Evolutionary conservation across 768 basidiomycete species (phyloP), one percentile per base, ranked within the genome.

Genomic region (Lentinula edodes): DNA sequence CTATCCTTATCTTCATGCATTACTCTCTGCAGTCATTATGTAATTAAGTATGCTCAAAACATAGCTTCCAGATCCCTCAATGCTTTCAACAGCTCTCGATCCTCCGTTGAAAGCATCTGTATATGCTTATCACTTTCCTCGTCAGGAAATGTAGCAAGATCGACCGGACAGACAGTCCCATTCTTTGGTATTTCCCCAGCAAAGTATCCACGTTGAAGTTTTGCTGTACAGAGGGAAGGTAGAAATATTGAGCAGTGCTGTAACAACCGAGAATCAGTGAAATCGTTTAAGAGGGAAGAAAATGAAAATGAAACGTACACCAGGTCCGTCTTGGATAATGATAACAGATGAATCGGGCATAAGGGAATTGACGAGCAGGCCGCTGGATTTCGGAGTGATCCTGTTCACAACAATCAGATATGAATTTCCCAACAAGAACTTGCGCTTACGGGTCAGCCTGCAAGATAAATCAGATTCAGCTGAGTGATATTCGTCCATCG

Each of bases 321-420:
- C 58, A 16, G 58, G 60, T 23, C 60, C 65, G 46, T 70, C 65
- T 52, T 70, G 68, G 46, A 70, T 65, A 15, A 70, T 63, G 2
- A 70, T 34, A 5, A 63, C 61, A 34, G 66, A 62, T 3, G 69
- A 70, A 32, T 68, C 45, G 13, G 65, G 66, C 69, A 70, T 70
- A 45, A 68, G 63, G 6, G 67, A 61, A 48, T 70, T 68, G 6
- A 70, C 57, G 0, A 58, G 63, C 5, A 67, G 20, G 5, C 66
- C 69, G 15, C 68, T 70, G 41, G 62, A 18, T 12, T 67, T 67
- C 3, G 69, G 69, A 8, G 67, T 70, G 23, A 68, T 64, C 15
- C 67, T 70, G 23, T 20, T 23, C 16, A 13, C 15, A 7, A 16
- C n/a, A 51, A 10, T 39, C 38, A 60, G 35, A 23, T 54, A 50